Evolutionary conservation across 345 rosid genomes (phyloP).

Genomic region (Moringa oleifera): DNA sequence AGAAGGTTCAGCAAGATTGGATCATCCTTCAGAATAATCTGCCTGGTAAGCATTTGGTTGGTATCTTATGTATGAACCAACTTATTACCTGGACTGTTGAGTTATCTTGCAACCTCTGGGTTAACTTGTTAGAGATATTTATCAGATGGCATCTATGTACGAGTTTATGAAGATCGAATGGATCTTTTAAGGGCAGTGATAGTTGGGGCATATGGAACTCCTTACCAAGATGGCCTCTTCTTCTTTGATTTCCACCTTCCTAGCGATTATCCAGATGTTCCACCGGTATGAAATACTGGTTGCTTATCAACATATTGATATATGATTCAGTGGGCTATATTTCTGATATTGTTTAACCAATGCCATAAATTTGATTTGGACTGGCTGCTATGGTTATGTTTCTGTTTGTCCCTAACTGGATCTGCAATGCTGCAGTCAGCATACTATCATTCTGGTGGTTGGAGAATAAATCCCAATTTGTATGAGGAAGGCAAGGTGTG

Average conservation of each 20-base stretch:
- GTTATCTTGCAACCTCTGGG: neutral
- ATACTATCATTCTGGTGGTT: conserved; percentile 95
- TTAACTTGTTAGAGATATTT: conserved; percentile 14
- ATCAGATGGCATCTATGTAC: conserved; percentile 81
- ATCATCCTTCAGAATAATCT: conserved; percentile 92
- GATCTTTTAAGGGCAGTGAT: conserved; percentile 92
- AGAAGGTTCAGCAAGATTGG: conserved; percentile 98
- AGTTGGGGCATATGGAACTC: conserved; percentile 93
- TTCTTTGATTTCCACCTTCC: conserved; percentile 96
- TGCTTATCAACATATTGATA: neutral
- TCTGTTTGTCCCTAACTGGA: conserved; percentile 7
- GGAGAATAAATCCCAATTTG: conserved; percentile 92
- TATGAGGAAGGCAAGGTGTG: conserved; percentile 97
- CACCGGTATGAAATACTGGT: conserved; percentile 56
- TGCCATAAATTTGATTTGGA: neutral
- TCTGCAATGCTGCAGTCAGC: conserved; percentile 60
- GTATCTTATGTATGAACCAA: conserved; percentile 2
- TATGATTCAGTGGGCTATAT: neutral
- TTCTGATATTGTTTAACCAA: neutral
- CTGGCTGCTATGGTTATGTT: neutral
- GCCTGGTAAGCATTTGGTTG: conserved; percentile 55
- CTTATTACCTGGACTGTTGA: neutral
- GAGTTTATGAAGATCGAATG: conserved; percentile 91
- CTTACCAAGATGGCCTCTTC: conserved; percentile 98
- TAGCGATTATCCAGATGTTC: conserved; percentile 77